These are phyloP conservation scores for Coemansia umbellata DNA, from an alignment of 192 early-diverging fungal species.

Conservation along the genomic window DNA sequence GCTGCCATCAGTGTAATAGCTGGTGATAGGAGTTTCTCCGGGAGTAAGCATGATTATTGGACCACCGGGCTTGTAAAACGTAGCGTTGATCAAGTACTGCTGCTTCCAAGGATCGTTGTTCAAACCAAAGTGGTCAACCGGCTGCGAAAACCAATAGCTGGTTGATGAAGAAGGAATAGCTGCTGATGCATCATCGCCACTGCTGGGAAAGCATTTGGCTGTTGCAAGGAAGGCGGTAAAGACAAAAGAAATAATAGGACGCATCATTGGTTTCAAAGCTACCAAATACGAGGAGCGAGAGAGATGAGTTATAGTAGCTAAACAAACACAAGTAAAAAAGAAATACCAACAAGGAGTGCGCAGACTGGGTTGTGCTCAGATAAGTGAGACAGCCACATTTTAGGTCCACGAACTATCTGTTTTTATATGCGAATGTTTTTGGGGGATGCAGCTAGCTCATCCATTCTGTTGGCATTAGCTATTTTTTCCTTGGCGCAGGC, in stretches of 20 bases:
- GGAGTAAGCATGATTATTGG: constrained; percentile 32
- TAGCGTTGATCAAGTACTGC: constrained; percentile 33
- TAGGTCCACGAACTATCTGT: no score
- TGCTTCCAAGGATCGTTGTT: constrained; percentile 24
- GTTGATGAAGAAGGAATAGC: constrained; percentile 18
- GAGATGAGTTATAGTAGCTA: no score
- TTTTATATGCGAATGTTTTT: no score
- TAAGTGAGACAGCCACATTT: no score
- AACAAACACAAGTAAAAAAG: no score
- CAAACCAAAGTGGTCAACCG: constrained; percentile 29
- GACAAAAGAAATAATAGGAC: background rate
- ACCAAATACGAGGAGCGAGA: no score
- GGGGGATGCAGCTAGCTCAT: no score
- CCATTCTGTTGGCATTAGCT: no score
- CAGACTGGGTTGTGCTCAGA: no score
- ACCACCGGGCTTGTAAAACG: constrained; percentile 35
- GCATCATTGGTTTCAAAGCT: constrained; percentile 1
- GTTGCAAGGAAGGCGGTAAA: constrained; percentile 2
- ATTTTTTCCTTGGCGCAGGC: no score
- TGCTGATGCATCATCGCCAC: background rate
- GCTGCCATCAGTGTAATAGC: constrained; percentile 8
- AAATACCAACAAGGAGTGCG: no score
- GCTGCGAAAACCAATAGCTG: constrained; percentile 30
- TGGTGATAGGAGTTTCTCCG: constrained; percentile 15
- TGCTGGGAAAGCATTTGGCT: constrained; percentile 8